phyloP scores from a whole-genome alignment of 352 stramenopile species.

The Pythium dissotocum region DNA sequence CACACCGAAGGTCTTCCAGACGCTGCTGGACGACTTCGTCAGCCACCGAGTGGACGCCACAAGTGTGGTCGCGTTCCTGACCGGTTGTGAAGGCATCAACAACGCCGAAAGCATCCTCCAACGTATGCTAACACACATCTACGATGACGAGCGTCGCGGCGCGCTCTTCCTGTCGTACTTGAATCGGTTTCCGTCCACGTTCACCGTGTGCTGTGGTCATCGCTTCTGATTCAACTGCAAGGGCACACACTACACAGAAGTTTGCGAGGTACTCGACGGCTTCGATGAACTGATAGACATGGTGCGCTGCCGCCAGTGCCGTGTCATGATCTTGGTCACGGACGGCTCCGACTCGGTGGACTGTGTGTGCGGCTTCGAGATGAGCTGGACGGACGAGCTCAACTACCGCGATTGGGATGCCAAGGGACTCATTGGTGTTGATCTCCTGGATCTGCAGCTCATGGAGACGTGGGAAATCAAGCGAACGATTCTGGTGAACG shows the following conservation, averaged over 20 bases:
- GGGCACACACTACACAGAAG: not conserved
- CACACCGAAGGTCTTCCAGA: not conserved
- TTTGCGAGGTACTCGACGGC: conserved; percentile 11
- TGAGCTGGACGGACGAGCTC: conserved; percentile 9
- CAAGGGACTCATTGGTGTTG: not conserved
- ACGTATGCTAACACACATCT: not conserved
- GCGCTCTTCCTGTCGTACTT: not conserved
- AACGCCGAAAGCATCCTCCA: not conserved
- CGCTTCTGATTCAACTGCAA: conserved; percentile 11
- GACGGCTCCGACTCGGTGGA: conserved; percentile 49
- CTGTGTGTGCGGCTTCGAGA: conserved; percentile 25
- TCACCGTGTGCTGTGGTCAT: not conserved
- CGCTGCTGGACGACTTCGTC: not conserved
- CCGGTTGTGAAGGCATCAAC: not conserved
- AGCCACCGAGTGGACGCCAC: not conserved
- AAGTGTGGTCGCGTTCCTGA: not conserved
- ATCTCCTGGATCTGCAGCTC: conserved; percentile 1
- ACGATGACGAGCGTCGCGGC: conserved; percentile 3
- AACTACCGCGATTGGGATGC: not conserved
- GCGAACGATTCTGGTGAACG: not conserved
- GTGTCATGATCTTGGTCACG: conserved; percentile 44
- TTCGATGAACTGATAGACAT: conserved; percentile 33
- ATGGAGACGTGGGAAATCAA: not conserved
- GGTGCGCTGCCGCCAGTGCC: conserved; percentile 45
- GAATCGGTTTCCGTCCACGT: not conserved